Percentiles rank a stretch among this genome's conserved stretches.
These are phyloP conservation scores for Nannochloris sp. DNA, from an alignment of 139 green algal genomes.

Conservation along the genomic window DNA sequence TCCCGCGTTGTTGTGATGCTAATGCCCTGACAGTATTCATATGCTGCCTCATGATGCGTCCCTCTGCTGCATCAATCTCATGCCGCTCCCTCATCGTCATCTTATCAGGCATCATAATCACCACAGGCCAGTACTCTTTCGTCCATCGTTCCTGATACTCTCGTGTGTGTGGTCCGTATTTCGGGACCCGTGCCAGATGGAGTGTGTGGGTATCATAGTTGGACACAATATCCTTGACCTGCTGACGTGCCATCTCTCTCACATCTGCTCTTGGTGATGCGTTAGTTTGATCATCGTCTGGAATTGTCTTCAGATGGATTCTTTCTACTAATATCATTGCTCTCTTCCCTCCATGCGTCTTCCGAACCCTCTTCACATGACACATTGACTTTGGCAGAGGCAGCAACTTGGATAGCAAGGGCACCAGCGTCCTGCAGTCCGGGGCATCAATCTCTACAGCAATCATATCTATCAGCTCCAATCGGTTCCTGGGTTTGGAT, in stretches of 20 bases:
- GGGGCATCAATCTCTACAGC: not conserved
- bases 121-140: slow-evolving; percentile 55
- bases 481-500: not conserved
- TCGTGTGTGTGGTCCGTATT: slow-evolving; percentile 31
- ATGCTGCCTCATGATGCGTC: slow-evolving; percentile 23
- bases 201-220: not conserved
- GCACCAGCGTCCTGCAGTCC: not conserved
- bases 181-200: slow-evolving; percentile 27
- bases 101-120: slow-evolving; percentile 45
- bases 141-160: slow-evolving; percentile 52
- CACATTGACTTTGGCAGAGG: not conserved
- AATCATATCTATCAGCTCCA: not conserved
- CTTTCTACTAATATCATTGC: not conserved
- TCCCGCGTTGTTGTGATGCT: slow-evolving; percentile 3
- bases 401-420: not conserved
- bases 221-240: not conserved
- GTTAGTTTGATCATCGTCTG: too few relatives aligned
- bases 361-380: slow-evolving; percentile 2
- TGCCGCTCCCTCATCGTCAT: not conserved
- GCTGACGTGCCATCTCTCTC: too few relatives aligned
- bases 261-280: too few relatives aligned
- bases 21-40: slow-evolving; percentile 36
- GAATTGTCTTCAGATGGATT: not conserved
- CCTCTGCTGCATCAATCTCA: slow-evolving; percentile 1
- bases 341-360: not conserved